Evolutionary conservation across 169 alveolate species (phyloP).

Genomic region (Blepharisma undulans): DNA sequence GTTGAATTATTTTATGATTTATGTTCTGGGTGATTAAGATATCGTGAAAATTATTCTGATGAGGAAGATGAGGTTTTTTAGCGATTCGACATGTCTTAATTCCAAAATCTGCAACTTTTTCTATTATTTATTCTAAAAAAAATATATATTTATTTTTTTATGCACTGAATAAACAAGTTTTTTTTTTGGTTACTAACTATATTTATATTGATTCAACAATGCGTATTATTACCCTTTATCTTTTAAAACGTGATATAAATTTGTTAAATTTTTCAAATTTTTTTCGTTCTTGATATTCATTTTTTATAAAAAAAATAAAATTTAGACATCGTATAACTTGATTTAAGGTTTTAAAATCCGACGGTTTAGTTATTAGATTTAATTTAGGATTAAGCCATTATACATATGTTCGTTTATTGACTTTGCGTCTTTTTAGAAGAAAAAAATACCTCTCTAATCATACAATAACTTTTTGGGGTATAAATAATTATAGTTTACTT

Average conservation of each 20-base stretch:
- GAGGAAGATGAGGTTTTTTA: background rate
- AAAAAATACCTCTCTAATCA: background rate
- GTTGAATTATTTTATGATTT: background rate
- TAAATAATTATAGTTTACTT: background rate
- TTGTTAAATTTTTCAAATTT: background rate
- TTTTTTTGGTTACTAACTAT: background rate
- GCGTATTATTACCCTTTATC: background rate
- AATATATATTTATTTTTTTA: background rate
- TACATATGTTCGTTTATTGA: background rate
- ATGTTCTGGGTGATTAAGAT: background rate
- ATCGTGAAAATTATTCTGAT: background rate
- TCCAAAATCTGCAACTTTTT: background rate
- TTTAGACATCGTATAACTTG: background rate
- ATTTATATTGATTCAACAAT: background rate
- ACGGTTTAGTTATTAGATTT: background rate
- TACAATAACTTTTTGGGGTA: background rate
- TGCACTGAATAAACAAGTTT: background rate
- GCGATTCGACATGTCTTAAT: background rate
- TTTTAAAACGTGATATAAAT: background rate
- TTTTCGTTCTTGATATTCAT: background rate
- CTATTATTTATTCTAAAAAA: background rate
- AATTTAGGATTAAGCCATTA: background rate
- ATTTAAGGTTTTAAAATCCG: background rate
- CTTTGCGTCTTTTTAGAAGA: background rate
- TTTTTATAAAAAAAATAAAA: background rate